Evolutionary conservation across 768 basidiomycete genomes (phyloP).

Genomic region (Kwoniella heveanensis): DNA sequence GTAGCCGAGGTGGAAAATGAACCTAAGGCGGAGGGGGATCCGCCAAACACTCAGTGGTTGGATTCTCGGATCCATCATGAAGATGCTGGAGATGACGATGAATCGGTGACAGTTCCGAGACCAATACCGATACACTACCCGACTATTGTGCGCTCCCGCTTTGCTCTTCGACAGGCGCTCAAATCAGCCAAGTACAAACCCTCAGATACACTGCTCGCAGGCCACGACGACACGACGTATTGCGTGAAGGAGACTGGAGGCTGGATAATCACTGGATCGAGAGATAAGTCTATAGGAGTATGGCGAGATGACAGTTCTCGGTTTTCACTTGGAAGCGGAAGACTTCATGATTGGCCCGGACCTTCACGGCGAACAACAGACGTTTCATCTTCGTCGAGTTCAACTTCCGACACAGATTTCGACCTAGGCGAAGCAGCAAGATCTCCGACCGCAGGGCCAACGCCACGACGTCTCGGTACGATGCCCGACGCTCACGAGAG

Average conservation of each 20-base stretch:
- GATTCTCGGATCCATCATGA: too few relatives aligned
- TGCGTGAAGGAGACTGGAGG: constrained; percentile 10
- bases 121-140: constrained; percentile 38
- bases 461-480: not conserved
- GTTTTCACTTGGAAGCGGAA: too few relatives aligned
- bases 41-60: too few relatives aligned
- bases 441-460: not conserved
- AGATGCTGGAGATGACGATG: not conserved
- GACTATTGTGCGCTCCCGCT: constrained; percentile 33
- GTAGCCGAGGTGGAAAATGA: too few relatives aligned
- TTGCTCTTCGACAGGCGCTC: constrained; percentile 10
- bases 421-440: not conserved
- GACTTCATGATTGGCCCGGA: too few relatives aligned
- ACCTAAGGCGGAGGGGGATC: too few relatives aligned
- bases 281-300: constrained; percentile 36
- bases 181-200: constrained; percentile 7
- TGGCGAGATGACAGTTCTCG: not conserved
- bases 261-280: constrained; percentile 40
- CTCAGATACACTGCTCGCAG: not conserved
- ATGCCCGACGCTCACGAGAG: constrained; percentile 31
- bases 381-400: not conserved
- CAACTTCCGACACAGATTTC: not conserved
- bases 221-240: constrained; percentile 33
- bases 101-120: not conserved
- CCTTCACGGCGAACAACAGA: too few relatives aligned